Conservation (phyloP, 345 rosid genomes). For the Clausena lansium region DNA sequence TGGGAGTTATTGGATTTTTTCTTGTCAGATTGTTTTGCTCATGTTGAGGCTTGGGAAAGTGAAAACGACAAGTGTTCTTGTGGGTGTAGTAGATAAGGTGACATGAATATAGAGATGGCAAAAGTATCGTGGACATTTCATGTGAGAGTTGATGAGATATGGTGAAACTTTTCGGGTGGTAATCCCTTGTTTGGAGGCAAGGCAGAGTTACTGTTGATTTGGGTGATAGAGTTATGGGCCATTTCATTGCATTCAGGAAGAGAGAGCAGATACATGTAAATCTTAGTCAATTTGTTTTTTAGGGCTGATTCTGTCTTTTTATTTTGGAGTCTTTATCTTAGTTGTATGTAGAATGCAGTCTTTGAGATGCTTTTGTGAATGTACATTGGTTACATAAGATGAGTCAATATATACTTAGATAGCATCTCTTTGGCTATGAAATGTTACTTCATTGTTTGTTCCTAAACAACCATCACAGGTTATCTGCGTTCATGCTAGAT, state of each 20-base stretch:
- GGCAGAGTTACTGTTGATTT: conserved; percentile 20
- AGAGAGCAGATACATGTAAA: conserved; percentile 38
- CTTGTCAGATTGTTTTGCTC: conserved; percentile 5
- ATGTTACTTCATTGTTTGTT: not conserved
- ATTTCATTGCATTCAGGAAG: conserved; percentile 28
- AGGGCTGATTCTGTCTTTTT: conserved; percentile 19
- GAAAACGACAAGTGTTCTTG: not conserved
- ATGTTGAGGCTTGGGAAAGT: conserved; percentile 5
- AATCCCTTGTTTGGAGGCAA: not conserved
- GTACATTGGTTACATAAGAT: conserved; percentile 35
- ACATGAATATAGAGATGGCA: not conserved
- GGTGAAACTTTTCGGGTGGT: not conserved
- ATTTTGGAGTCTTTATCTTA: conserved; percentile 12
- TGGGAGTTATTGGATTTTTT: not conserved
- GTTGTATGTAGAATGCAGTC: conserved; percentile 26
- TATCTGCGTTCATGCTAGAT: not conserved
- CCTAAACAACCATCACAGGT: not conserved
- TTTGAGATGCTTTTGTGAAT: conserved; percentile 26
- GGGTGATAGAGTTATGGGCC: conserved; percentile 17
- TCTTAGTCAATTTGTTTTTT: conserved; percentile 23
- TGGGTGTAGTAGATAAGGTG: not conserved
- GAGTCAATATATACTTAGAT: conserved; percentile 28
- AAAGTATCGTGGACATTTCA: not conserved
- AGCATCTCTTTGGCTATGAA: conserved; percentile 15
- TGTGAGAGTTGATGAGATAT: not conserved